These are phyloP conservation scores for Talaromyces sp. DNA, from an alignment of 2,329 filamentous ascomycete species.

Conservation along the genomic window DNA sequence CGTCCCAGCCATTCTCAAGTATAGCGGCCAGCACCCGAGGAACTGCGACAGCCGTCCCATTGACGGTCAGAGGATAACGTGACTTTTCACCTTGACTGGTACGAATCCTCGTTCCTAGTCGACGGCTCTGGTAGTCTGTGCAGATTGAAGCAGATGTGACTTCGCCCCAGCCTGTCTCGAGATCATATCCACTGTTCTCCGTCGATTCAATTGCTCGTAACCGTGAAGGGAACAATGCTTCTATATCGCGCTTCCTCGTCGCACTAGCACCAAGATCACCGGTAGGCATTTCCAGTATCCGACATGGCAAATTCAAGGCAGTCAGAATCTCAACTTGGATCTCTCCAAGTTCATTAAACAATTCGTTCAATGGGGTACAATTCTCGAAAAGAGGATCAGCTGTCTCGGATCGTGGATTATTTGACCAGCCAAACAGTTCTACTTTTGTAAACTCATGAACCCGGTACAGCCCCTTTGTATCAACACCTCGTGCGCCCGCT, in stretches of 20 bases:
- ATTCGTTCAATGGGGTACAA: conserved; percentile 30
- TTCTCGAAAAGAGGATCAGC: conserved; percentile 20
- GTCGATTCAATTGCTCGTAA: conserved; percentile 30
- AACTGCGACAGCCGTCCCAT: conserved; percentile 90
- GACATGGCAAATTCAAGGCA: conserved; percentile 76
- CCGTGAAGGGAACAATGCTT: conserved; percentile 87
- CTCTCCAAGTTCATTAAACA: conserved; percentile 82
- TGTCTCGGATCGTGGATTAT: conserved; percentile 45
- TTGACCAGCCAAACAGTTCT: conserved; percentile 92
- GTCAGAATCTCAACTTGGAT: conserved; percentile 82
- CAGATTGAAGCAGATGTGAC: conserved; percentile 88
- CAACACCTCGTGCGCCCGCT: conserved; percentile 82
- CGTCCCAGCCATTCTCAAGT: conserved; percentile 87
- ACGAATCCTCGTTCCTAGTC: conserved; percentile 73
- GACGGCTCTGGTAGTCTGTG: conserved; percentile 87
- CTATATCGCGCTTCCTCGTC: conserved; percentile 84
- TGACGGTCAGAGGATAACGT: conserved; percentile 82
- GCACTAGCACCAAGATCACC: conserved; percentile 87
- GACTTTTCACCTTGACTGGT: conserved; percentile 49
- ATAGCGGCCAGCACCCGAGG: conserved; percentile 86
- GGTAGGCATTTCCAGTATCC: conserved; percentile 88
- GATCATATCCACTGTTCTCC: conserved; percentile 16
- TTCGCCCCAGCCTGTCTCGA: conserved; percentile 80
- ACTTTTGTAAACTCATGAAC: conserved; percentile 99
- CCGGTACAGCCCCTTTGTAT: conserved; percentile 91